These are phyloP conservation scores for Solanum chiquidenum DNA, from an alignment of 257 asterid genomes.

Conservation along the genomic window DNA sequence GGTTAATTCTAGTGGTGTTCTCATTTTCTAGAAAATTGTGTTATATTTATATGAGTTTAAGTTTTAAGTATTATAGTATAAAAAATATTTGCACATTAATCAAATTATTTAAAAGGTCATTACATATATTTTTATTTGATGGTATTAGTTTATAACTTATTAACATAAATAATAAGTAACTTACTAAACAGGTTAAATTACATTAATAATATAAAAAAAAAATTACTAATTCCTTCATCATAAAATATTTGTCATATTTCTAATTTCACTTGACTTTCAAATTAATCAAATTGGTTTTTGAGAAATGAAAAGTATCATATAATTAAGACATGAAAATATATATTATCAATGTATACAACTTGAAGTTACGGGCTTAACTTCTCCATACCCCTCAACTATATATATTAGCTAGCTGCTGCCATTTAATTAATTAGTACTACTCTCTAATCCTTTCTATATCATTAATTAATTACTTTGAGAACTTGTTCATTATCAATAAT, in stretches of 20 bases:
- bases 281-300: neutral
- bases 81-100: neutral
- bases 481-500: neutral
- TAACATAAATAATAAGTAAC: neutral
- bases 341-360: neutral
- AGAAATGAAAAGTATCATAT: neutral
- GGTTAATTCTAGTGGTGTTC: neutral
- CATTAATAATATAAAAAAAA: neutral
- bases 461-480: neutral
- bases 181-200: too few relatives aligned
- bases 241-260: neutral
- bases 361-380: neutral
- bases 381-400: constrained; percentile 1
- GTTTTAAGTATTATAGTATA: neutral
- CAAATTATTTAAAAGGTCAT: neutral
- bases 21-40: neutral
- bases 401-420: neutral
- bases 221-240: neutral
- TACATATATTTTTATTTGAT: neutral
- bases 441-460: neutral
- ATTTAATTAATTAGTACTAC: neutral
- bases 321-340: neutral
- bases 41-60: neutral
- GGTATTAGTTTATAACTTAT: neutral
- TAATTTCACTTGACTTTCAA: neutral